A percentile compares a stretch with the other conserved stretches of the same genome.
Evolutionary conservation across 176 grass and related monocot species (phyloP).

Genomic region (Carex kokanica): DNA sequence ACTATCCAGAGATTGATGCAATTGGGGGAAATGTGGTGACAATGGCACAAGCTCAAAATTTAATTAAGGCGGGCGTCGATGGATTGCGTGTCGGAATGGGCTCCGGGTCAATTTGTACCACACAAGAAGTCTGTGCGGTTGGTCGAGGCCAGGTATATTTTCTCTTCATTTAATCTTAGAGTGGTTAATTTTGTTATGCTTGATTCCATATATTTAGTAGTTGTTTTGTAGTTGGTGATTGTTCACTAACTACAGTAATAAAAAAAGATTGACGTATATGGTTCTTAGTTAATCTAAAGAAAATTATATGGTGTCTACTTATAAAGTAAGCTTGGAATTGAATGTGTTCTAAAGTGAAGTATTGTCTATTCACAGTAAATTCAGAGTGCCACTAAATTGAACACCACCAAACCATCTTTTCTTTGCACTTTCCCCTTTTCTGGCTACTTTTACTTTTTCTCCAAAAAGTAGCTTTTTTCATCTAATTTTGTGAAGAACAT

Average conservation of each 20-base stretch:
- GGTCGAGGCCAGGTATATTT: conserved; percentile 78
- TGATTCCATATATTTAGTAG: conserved; percentile 12
- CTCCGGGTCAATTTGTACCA: conserved; percentile 90
- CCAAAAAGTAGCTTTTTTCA: background rate
- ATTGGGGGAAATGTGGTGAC: conserved; percentile 93
- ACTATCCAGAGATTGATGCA: conserved; percentile 65
- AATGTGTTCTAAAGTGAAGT: background rate
- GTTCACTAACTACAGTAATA: background rate
- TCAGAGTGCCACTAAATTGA: background rate
- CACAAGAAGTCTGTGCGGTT: conserved; percentile 83
- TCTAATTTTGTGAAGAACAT: background rate
- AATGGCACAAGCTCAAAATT: conserved; percentile 63
- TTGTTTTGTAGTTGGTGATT: background rate
- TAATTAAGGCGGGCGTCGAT: conserved; percentile 63
- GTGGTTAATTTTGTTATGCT: background rate
- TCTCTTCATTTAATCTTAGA: background rate
- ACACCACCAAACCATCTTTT: background rate
- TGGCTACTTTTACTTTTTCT: background rate
- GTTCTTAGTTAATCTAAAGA: background rate
- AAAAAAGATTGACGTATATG: background rate
- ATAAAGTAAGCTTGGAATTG: background rate
- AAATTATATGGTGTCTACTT: background rate
- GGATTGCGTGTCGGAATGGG: conserved; percentile 92
- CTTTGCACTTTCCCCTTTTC: background rate
- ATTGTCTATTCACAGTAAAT: background rate